Evolutionary conservation across 78 protist genomes (phyloP), one percentile per base, ranked within the genome.

Genomic region (Tieghemostelium lacteum): DNA sequence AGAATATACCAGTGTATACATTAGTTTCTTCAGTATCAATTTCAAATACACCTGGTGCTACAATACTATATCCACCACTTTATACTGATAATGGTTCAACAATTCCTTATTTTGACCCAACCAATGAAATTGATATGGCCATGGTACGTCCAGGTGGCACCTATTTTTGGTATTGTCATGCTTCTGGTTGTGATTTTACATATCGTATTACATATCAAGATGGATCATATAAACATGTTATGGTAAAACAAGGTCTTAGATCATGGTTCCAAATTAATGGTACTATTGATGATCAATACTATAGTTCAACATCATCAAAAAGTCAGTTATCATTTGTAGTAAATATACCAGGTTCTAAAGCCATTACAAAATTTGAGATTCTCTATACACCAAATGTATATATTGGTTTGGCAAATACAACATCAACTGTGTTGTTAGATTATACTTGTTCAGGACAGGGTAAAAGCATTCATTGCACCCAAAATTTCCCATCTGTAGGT

Each of bases 161-260:
- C 54, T 49, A 49, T 12, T 12, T 12, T 12, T 49, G 54, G 54
- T 8, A 8, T 16, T 49, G 54, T 49, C 54, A 49, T 49, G 54
- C 54, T 16, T 49, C 54, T 16, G 54, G 54, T 14, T 83, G 91
- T 29, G 91, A 69, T 57, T 83, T 39, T 45, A 83, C 91, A 0
- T 1, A 69, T 14, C 63, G 73, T 29, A 72, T 45, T 3, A 58
- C 70, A 33, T 83, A 69, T 42, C 19, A 7, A 14, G 91, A 83
- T 58, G 91, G 76, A 16, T 19, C 76, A 3, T 29, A 20, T 6
- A 39, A 55, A 12, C 60, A 66, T 42, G 28, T 37, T 1, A 65
- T 74, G 42, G 3, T 60, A 12, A 40, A 74, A 60, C 1, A 4
- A 5, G 85, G 85, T 37, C 45, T 33, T 5, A 57, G 26, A 57